Base-by-base conservation (phyloP, 2,329 filamentous ascomycete species). In the Pseudonectria foliicola region DNA sequence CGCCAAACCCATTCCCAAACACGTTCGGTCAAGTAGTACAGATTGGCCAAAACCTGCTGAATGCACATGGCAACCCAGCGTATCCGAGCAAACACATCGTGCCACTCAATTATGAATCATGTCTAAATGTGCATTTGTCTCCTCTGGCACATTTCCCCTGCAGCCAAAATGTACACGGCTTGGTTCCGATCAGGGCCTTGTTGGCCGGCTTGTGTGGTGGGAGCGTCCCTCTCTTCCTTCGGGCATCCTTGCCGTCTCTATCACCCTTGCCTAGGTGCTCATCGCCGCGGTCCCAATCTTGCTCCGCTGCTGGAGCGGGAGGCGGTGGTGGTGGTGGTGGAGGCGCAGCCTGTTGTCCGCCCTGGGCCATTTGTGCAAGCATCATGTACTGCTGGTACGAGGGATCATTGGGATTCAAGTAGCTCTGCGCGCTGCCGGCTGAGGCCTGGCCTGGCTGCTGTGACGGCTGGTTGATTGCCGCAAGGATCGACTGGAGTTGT, bases 81-180 rank as follows among this genome's bases (percentile, higher is more conserved):
- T 33, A 41, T 32, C 29, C 34, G 14, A n/a, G 28, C 30, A 34
- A 13, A 25, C 23, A 13, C 37, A 33, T 35, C 31, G 13, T 36
- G 32, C 14, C 36, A 37, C 31, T 42, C 37, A 63, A 32, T 84
- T 78, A 52, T 87, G 82, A 63, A 32, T 84, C 79, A 52, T 87
- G 82, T 37, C 81, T 71, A 57, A 82, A 87, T 3, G 82, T 85
- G 62, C 82, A 86, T 50, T 78, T 77, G 25, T 82, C 79, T 14
- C 82, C 82, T 54, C 85, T 80, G 6, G 75, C 76, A 60, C 82
- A 86, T 53, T 79, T 80, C 11, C 82, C 82, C 53, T 82, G 75
- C 38, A 75, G 70, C 67, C 70, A 86, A 56, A 85, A 87, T 13
- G 71, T 72, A 56, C 82, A 86, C 5, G 80, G 70, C 51, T 82